Conservation (phyloP, 2,329 filamentous ascomycete genomes). For the Diaporthe helianthi region DNA sequence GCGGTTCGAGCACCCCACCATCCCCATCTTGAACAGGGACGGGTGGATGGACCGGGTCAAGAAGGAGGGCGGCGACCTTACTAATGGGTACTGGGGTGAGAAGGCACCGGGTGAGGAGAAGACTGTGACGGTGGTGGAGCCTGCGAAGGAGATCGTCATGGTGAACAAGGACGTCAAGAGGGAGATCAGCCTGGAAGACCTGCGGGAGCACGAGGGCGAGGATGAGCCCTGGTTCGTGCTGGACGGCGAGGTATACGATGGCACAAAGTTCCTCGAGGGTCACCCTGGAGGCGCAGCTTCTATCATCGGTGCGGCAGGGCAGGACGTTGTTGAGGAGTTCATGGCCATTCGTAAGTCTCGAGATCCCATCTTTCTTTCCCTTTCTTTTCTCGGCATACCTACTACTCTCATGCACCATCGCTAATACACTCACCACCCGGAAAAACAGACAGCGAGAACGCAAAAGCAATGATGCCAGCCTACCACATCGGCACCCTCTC, state of each 20-base stretch:
- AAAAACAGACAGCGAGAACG: conserved; percentile 82
- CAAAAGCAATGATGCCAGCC: conserved; percentile 84
- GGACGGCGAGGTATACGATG: conserved; percentile 88
- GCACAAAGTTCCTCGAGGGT: conserved; percentile 77
- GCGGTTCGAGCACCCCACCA: conserved; percentile 87
- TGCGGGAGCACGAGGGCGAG: conserved; percentile 71
- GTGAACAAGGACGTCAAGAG: conserved; percentile 70
- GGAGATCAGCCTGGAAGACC: conserved; percentile 72
- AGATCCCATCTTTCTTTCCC: not conserved
- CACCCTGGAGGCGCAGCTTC: conserved; percentile 89
- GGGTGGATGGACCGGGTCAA: conserved; percentile 97
- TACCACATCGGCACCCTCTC: conserved; percentile 87
- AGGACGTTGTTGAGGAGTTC: conserved; percentile 88
- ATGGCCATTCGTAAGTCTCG: conserved; percentile 80
- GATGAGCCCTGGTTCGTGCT: conserved; percentile 85
- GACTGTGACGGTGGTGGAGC: conserved; percentile 52
- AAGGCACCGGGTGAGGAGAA: conserved; percentile 58
- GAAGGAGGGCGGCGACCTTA: conserved; percentile 78
- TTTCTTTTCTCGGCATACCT: not conserved
- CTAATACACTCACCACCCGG: conserved; percentile 40
- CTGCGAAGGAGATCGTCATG: conserved; percentile 76
- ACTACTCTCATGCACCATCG: not conserved
- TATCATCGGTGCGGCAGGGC: conserved; percentile 81
- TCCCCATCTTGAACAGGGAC: conserved; percentile 76
- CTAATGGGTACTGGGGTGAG: conserved; percentile 87